A percentile compares a stretch with the other conserved stretches of the same genome.
Conservation (phyloP, 352 stramenopile genomes). For the Phytopythium sindhum region DNA sequence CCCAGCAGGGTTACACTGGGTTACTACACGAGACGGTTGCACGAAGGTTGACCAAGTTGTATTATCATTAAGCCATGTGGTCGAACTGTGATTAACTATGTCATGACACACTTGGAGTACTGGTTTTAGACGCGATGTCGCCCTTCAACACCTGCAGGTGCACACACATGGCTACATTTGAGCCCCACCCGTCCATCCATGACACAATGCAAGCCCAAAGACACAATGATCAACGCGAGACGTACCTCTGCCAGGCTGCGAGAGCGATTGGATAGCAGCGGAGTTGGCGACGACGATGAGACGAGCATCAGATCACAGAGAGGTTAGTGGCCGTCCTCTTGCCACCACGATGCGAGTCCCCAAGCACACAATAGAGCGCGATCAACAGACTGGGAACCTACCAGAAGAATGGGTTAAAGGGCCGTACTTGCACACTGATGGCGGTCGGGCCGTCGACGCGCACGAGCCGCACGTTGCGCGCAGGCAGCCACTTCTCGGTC, state of each 20-base stretch:
- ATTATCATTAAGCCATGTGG: not conserved
- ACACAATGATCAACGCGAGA: not conserved
- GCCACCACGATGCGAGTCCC: too few relatives aligned
- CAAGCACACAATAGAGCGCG: not conserved
- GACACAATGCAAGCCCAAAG: not conserved
- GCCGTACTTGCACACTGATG: constrained; percentile 15
- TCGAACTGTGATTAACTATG: too few relatives aligned
- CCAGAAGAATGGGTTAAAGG: constrained; percentile 79
- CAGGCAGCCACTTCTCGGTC: constrained; percentile 78
- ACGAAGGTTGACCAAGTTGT: not conserved
- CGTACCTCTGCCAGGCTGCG: constrained; percentile 2
- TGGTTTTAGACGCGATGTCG: not conserved
- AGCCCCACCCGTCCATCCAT: not conserved
- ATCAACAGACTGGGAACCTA: constrained; percentile 17
- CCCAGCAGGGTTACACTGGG: not conserved
- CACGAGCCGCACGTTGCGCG: constrained; percentile 24
- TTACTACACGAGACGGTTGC: too few relatives aligned
- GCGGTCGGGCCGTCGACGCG: constrained; percentile 8
- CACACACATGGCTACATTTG: not conserved
- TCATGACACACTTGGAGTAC: not conserved
- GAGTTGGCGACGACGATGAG: not conserved
- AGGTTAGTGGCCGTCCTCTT: not conserved
- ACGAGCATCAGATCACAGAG: not conserved
- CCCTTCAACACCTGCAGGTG: not conserved
- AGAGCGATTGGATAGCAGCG: too few relatives aligned